Percentiles rank a stretch among this genome's conserved stretches.
Conservation (phyloP, 2,329 filamentous ascomycete genomes). For the Pseudogymnoascus sp. region DNA sequence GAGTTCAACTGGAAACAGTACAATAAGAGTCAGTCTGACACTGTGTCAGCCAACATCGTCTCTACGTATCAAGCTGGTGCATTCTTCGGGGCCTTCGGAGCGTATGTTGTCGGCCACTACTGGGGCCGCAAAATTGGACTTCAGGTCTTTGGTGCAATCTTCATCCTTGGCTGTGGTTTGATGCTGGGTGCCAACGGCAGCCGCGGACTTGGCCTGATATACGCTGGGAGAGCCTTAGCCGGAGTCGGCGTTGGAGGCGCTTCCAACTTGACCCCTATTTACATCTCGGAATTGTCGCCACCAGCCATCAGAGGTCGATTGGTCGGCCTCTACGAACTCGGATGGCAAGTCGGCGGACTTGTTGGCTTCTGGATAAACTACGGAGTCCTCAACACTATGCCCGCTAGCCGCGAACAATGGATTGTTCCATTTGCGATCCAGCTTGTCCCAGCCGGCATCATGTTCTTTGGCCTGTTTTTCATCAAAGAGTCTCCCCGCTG, state of each 20-base stretch:
- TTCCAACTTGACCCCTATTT: conserved; percentile 58
- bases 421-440: conserved; percentile 57
- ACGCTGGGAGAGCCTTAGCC: conserved; percentile 56
- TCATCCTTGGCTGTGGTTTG: conserved; percentile 64
- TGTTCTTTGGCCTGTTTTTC: conserved; percentile 54
- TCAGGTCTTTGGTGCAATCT: conserved; percentile 54
- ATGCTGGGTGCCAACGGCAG: conserved; percentile 61
- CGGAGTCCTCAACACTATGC: conserved; percentile 48
- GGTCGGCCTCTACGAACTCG: conserved; percentile 61
- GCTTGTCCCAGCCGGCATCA: conserved; percentile 58
- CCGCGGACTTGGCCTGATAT: conserved; percentile 58
- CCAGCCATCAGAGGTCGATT: conserved; percentile 59
- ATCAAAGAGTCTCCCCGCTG: conserved; percentile 63
- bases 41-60: conserved; percentile 69
- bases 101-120: conserved; percentile 60
- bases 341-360: conserved; percentile 57
- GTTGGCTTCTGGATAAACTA: conserved; percentile 64
- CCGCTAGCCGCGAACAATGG: conserved; percentile 50
- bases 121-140: conserved; percentile 62
- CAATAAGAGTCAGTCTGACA: conserved; percentile 47
- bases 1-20: conserved; percentile 57
- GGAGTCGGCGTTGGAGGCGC: conserved; percentile 58
- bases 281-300: conserved; percentile 55
- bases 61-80: conserved; percentile 77
- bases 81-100: conserved; percentile 72